These are phyloP conservation scores for Apiospora koreana DNA, from an alignment of 2,329 filamentous ascomycete genomes.

Conservation along the genomic window DNA sequence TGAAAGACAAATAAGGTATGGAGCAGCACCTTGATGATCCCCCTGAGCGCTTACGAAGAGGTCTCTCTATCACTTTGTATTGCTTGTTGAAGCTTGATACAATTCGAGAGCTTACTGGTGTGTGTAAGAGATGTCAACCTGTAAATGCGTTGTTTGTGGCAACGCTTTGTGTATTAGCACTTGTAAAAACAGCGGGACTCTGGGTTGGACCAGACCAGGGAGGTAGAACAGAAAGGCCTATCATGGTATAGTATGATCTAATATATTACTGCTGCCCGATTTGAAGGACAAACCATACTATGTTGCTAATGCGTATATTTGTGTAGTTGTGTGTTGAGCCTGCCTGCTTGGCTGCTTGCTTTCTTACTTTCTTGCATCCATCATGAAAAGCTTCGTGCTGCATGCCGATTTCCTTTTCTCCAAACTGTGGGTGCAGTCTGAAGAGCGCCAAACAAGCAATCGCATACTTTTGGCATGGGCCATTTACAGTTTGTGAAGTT, in stretches of 20 bases:
- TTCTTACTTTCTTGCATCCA: not conserved
- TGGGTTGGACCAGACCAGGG: not conserved
- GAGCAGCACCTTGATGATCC: not conserved
- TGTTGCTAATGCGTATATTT: not conserved
- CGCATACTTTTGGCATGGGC: not conserved
- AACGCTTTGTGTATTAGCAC: slow-evolving; percentile 3
- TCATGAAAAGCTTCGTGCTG: not conserved
- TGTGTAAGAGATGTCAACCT: not conserved
- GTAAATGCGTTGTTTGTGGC: not conserved
- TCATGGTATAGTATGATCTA: not conserved
- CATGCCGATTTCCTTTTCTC: not conserved
- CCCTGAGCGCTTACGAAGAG: not conserved
- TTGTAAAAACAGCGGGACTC: not conserved
- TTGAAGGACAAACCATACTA: not conserved
- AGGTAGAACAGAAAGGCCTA: not conserved
- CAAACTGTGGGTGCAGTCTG: not conserved
- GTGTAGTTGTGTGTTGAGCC: not conserved
- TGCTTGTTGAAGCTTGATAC: not conserved
- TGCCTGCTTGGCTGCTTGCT: not conserved
- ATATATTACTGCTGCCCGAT: not conserved
- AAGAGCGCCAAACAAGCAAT: not conserved
- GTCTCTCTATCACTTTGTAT: not conserved
- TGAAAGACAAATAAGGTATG: not conserved
- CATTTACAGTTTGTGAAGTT: not conserved
- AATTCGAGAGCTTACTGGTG: not conserved